phyloP scores from a whole-genome alignment of 345 rosid species.

The Arabidopsis arenosa region DNA sequence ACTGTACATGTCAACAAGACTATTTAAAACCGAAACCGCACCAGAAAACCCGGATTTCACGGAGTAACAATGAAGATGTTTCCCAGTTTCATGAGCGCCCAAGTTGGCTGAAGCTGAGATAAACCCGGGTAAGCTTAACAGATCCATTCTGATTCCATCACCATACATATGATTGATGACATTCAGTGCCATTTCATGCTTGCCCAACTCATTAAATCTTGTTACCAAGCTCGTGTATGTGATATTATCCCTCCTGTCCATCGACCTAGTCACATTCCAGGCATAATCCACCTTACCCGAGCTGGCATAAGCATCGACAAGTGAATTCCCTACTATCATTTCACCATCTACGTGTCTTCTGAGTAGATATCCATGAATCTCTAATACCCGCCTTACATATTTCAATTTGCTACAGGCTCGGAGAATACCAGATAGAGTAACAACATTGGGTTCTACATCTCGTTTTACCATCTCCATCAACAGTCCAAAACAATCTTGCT shows the following conservation, averaged over 20 bases:
- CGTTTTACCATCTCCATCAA: conserved; percentile 56
- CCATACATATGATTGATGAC: conserved; percentile 51
- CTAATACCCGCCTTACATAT: conserved; percentile 41
- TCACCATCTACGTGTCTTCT: conserved; percentile 48
- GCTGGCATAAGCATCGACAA: conserved; percentile 66
- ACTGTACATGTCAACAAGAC: conserved; percentile 62
- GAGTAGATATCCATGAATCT: conserved; percentile 60
- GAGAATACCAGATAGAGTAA: conserved; percentile 61
- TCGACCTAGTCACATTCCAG: conserved; percentile 50
- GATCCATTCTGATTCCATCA: conserved; percentile 59
- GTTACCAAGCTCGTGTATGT: conserved; percentile 74
- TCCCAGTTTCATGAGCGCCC: conserved; percentile 55
- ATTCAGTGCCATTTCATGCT: conserved; percentile 52
- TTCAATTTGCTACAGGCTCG: conserved; percentile 48
- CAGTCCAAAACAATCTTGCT: conserved; percentile 48
- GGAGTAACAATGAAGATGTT: conserved; percentile 69
- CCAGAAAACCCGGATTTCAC: conserved; percentile 57
- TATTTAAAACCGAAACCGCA: conserved; percentile 55
- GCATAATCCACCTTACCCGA: conserved; percentile 52
- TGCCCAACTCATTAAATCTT: conserved; percentile 61
- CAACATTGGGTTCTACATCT: conserved; percentile 60
- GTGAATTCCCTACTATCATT: conserved; percentile 58
- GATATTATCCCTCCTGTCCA: conserved; percentile 56
- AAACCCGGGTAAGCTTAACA: conserved; percentile 63
- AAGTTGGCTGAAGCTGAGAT: conserved; percentile 64